Conservation (phyloP, 2,329 filamentous ascomycete genomes). For the Trichophyton benhamiae region DNA sequence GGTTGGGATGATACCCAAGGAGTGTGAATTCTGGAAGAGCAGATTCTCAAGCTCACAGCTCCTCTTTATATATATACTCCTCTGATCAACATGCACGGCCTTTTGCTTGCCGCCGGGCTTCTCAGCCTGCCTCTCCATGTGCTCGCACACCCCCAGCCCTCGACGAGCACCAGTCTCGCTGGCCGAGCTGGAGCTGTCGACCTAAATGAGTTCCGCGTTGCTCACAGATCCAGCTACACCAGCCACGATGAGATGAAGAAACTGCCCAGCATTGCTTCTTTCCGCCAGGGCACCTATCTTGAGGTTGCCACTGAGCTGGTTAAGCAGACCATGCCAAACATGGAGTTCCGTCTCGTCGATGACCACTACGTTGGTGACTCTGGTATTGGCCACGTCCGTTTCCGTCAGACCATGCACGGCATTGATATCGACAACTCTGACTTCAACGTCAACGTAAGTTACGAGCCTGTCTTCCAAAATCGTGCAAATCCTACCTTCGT, state of each 20-base stretch:
- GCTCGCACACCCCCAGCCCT: conserved; percentile 8
- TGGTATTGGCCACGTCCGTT: conserved; percentile 10
- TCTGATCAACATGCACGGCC: conserved; percentile 10
- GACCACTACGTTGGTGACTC: conserved; percentile 12
- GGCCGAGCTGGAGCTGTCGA: conserved; percentile 7
- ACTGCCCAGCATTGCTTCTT: neutral
- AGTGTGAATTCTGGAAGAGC: neutral
- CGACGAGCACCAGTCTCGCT: neutral
- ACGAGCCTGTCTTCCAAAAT: no score
- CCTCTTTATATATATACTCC: neutral
- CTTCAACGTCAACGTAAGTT: conserved; percentile 13
- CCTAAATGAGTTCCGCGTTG: conserved; percentile 8
- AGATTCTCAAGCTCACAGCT: neutral
- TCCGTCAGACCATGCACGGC: conserved; percentile 11
- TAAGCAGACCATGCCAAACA: conserved; percentile 7
- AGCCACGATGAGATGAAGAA: neutral
- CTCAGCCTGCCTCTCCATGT: conserved; percentile 10
- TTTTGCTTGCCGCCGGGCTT: conserved; percentile 11
- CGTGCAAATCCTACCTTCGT: neutral
- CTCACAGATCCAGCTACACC: conserved; percentile 4
- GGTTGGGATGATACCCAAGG: neutral
- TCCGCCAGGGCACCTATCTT: conserved; percentile 6
- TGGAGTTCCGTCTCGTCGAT: conserved; percentile 9
- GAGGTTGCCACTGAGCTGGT: conserved; percentile 10
- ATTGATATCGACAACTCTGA: conserved; percentile 12